A percentile compares a stretch with the other conserved stretches of the same genome.
Evolutionary conservation across 176 grass and related monocot species (phyloP).

Genomic region (Alloteropsis semialata): DNA sequence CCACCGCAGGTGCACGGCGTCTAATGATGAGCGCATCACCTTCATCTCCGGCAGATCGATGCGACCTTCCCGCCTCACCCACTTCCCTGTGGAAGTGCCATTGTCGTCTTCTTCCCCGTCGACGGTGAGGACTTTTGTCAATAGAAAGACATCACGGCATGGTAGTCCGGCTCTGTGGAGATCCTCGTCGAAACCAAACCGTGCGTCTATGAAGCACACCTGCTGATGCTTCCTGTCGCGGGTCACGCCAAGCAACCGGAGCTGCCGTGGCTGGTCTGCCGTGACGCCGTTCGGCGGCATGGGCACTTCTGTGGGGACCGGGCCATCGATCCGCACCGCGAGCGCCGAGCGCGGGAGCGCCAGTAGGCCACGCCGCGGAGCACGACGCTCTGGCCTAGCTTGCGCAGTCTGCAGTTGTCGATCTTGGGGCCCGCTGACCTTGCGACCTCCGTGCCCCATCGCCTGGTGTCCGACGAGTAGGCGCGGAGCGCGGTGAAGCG

Average conservation of each 20-base stretch:
- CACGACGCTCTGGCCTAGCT: background rate
- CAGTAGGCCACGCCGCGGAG: background rate
- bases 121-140: too few relatives aligned
- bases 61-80: background rate
- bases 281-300: background rate
- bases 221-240: too few relatives aligned
- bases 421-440: background rate
- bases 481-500: background rate
- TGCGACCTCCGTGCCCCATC: background rate
- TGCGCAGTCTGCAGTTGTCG: too few relatives aligned
- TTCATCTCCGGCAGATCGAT: background rate
- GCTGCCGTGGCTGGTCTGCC: too few relatives aligned
- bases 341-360: background rate
- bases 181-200: too few relatives aligned
- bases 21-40: background rate
- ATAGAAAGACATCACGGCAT: too few relatives aligned
- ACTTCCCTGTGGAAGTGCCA: too few relatives aligned
- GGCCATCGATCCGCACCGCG: background rate
- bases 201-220: too few relatives aligned
- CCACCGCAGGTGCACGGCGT: background rate
- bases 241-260: too few relatives aligned
- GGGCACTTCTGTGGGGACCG: background rate
- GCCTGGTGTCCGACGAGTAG: conserved; percentile 6
- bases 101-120: too few relatives aligned
- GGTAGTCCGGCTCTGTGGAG: too few relatives aligned